Base-by-base conservation (phyloP, 2,329 filamentous ascomycete genomes). In the Leptographium wingfieldii region DNA sequence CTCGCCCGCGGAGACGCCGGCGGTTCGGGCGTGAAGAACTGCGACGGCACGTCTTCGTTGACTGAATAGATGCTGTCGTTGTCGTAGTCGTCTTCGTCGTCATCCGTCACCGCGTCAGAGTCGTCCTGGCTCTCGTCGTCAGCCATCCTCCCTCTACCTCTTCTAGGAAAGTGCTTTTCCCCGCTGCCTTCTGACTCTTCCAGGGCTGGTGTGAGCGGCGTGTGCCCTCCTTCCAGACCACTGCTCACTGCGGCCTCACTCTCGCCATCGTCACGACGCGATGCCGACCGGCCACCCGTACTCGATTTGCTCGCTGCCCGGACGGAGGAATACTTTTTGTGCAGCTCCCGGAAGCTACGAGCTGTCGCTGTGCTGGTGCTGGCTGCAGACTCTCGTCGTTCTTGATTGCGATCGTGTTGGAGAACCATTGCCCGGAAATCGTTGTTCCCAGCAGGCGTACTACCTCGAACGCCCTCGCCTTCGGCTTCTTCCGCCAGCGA, bases 281-380 rank as follows among this genome's bases (percentile, higher is more conserved):
- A 11, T 27, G 55, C 49, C 51, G 43, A 61, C 49, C 49, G 33
- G 1, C 57, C 29, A 12, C 43, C 51, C 4, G 54, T 51, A 38
- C 63, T 62, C 64, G 76, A 62, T 43, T 57, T 58, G 59, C 58
- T 75, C 52, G 75, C 72, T 33, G 75, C 73, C 59, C 81, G 77
- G 9, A 77, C 76, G 1, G 79, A 77, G 19, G 81, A 80, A 67
- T 81, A 84, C 65, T 81, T 83, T 52, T 80, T 74, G 66, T 85
- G 81, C 38, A 86, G 72, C 48, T 85, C 81, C 48, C 80, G 77
- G 67, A 86, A 85, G 66, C 84, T 88, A 65, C 79, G 76, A 1
- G 83, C 83, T 3, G 86, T 87, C 22, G 83, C 81, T 12, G 85
- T 87, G 70, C 83, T 87, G 16, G 78, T 78, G 64, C 84, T 88